A percentile compares a stretch with the other conserved stretches of the same genome.
Conservation (phyloP, 2,329 filamentous ascomycete species). For the Fusarium sp. region DNA sequence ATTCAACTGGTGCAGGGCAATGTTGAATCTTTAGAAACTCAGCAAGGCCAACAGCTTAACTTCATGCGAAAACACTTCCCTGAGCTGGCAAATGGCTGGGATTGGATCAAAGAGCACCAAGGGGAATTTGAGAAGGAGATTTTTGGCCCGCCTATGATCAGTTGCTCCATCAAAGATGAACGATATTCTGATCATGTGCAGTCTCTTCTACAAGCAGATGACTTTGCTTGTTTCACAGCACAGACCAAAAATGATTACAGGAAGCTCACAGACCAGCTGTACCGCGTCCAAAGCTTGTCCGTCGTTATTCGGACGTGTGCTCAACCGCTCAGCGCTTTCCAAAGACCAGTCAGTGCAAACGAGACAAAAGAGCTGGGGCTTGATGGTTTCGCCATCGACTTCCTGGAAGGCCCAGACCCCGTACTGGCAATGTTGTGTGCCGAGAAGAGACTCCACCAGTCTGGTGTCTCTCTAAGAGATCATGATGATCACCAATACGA, state of each 20-base stretch:
- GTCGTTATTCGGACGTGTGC: slow-evolving; percentile 75
- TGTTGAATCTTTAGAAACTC: slow-evolving; percentile 71
- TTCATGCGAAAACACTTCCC: slow-evolving; percentile 68
- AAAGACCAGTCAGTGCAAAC: slow-evolving; percentile 61
- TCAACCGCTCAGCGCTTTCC: slow-evolving; percentile 63
- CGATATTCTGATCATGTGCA: slow-evolving; percentile 68
- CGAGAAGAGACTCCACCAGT: slow-evolving; percentile 72
- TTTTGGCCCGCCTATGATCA: slow-evolving; percentile 81
- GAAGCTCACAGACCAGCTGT: slow-evolving; percentile 73
- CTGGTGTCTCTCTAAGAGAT: slow-evolving; percentile 70
- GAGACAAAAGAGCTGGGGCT: slow-evolving; percentile 71
- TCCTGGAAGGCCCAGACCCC: slow-evolving; percentile 79
- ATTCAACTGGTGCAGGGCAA: slow-evolving; percentile 55
- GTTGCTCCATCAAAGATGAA: slow-evolving; percentile 79
- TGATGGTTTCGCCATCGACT: slow-evolving; percentile 82
- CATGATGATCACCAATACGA: slow-evolving; percentile 74
- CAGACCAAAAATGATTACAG: slow-evolving; percentile 80
- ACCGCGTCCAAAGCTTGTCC: slow-evolving; percentile 69
- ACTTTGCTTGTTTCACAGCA: slow-evolving; percentile 75
- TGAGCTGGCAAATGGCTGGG: slow-evolving; percentile 77
- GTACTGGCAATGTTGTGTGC: slow-evolving; percentile 90
- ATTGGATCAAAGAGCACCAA: slow-evolving; percentile 81
- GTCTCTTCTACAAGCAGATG: slow-evolving; percentile 58
- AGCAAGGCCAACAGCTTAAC: slow-evolving; percentile 75
- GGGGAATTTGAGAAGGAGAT: slow-evolving; percentile 77